Conservation (phyloP, 2,329 filamentous ascomycete species). For the Cytospora piceae region DNA sequence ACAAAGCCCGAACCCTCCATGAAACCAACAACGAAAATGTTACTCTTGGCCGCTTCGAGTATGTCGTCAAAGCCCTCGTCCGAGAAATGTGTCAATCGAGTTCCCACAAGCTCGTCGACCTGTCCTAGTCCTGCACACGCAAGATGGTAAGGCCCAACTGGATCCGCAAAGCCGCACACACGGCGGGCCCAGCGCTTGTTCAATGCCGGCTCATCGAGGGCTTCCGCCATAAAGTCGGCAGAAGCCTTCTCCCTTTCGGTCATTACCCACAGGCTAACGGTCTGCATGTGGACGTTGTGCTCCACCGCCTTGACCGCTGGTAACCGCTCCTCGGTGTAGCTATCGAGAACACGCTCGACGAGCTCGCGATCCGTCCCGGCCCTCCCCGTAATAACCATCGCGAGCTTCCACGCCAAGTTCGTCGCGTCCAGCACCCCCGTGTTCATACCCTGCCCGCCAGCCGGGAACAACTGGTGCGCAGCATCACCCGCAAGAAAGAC, state of each 20-base stretch:
- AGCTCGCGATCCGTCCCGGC: background rate
- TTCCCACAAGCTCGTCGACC: slow-evolving; percentile 4
- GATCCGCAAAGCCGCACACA: slow-evolving; percentile 24
- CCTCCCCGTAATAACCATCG: slow-evolving; percentile 2
- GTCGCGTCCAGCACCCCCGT: slow-evolving; percentile 57
- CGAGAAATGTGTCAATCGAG: slow-evolving; percentile 11
- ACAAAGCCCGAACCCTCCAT: background rate
- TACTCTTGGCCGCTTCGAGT: slow-evolving; percentile 1
- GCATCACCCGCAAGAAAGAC: slow-evolving; percentile 61
- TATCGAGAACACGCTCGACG: slow-evolving; percentile 26
- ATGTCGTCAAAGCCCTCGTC: background rate
- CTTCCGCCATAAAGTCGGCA: slow-evolving; percentile 20
- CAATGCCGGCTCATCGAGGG: slow-evolving; percentile 15
- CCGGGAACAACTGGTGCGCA: slow-evolving; percentile 59
- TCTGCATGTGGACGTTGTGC: slow-evolving; percentile 12
- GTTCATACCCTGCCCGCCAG: slow-evolving; percentile 63
- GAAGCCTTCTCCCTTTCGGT: slow-evolving; percentile 13
- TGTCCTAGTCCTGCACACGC: background rate
- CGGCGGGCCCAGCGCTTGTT: slow-evolving; percentile 21
- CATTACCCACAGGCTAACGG: background rate
- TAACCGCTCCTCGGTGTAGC: slow-evolving; percentile 22
- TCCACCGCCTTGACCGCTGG: slow-evolving; percentile 6
- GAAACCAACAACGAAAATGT: slow-evolving; percentile 28
- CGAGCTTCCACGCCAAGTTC: slow-evolving; percentile 60
- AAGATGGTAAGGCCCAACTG: slow-evolving; percentile 21